phyloP scores from a whole-genome alignment of 352 stramenopile species.

The Phytophthora nicotianae region DNA sequence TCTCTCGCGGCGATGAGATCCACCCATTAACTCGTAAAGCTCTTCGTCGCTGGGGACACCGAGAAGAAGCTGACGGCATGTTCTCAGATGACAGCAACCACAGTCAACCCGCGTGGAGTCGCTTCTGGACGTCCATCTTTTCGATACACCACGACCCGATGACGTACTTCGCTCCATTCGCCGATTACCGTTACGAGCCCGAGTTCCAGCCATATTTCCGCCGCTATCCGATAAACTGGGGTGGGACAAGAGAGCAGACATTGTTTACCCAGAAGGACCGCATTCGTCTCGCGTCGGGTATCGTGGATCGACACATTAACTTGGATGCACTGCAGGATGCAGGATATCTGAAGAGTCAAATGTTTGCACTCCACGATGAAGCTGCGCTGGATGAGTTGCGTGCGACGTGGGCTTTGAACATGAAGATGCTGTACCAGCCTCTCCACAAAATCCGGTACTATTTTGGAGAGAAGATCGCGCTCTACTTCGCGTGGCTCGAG shows the following conservation, averaged over 20 bases:
- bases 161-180: constrained; percentile 75
- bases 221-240: constrained; percentile 68
- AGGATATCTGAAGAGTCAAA: constrained; percentile 54
- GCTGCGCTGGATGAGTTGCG: constrained; percentile 64
- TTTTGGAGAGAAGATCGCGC: constrained; percentile 88
- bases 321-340: constrained; percentile 58
- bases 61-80: constrained; percentile 68
- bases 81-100: constrained; percentile 45
- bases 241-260: constrained; percentile 60
- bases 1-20: constrained; percentile 50
- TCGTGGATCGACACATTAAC: constrained; percentile 72
- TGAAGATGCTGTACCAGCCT: constrained; percentile 56
- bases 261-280: constrained; percentile 77
- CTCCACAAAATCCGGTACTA: constrained; percentile 87
- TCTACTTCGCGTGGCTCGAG: constrained; percentile 92
- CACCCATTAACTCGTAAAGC: constrained; percentile 52
- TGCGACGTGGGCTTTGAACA: constrained; percentile 63
- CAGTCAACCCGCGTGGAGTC: constrained; percentile 34
- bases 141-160: constrained; percentile 66
- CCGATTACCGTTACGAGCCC: constrained; percentile 65
- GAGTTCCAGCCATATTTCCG: constrained; percentile 78
- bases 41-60: constrained; percentile 67
- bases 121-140: constrained; percentile 59
- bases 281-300: constrained; percentile 66
- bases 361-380: constrained; percentile 89